These are phyloP conservation scores for Onygena corvina DNA, from an alignment of 2,329 filamentous ascomycete species.

Conservation along the genomic window DNA sequence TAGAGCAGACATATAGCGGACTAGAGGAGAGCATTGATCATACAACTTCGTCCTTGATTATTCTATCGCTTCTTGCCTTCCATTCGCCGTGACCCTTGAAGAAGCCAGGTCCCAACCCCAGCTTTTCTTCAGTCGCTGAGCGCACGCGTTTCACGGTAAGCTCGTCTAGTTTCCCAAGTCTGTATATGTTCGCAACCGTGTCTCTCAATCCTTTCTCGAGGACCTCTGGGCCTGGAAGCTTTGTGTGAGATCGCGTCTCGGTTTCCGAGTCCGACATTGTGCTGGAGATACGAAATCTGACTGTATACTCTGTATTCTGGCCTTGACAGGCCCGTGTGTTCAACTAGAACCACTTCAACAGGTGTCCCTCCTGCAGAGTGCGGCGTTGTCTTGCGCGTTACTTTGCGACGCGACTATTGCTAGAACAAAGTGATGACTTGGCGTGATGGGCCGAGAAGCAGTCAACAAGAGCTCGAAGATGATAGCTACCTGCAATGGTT, in stretches of 20 bases:
- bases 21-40: too few relatives aligned
- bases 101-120: constrained; percentile 43
- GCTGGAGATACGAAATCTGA: not conserved
- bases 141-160: constrained; percentile 49
- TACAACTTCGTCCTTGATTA: constrained; percentile 45
- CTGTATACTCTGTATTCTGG: too few relatives aligned
- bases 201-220: constrained; percentile 32
- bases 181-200: constrained; percentile 27
- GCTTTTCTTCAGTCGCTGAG: constrained; percentile 38
- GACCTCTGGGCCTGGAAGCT: constrained; percentile 23
- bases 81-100: constrained; percentile 43
- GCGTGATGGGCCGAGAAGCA: not conserved
- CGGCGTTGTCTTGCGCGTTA: not conserved
- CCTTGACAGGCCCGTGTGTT: too few relatives aligned
- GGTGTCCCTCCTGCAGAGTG: too few relatives aligned
- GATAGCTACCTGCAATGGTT: not conserved
- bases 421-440: not conserved
- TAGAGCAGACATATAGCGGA: too few relatives aligned
- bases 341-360: too few relatives aligned
- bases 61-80: constrained; percentile 43
- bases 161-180: constrained; percentile 36
- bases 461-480: too few relatives aligned
- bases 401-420: not conserved
- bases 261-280: constrained; percentile 25
- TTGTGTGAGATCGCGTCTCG: constrained; percentile 18